Evolutionary conservation across 108 stramenopile genomes (phyloP).

Genomic region (Pelagomonas calceolata): DNA sequence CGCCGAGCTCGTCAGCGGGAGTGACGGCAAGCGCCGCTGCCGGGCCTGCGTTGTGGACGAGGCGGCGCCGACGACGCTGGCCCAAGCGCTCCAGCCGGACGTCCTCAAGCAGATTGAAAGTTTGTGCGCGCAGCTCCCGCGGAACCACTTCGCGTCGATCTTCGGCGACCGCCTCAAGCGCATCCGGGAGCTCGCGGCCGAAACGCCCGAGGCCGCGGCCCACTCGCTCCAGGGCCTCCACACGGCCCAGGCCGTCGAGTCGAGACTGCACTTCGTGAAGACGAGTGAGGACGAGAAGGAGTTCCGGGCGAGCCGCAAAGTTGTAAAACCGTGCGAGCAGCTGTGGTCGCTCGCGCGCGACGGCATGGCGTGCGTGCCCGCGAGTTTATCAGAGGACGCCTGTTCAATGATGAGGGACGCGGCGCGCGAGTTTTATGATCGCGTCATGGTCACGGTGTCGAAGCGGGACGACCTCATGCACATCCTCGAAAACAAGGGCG

Average conservation of each 20-base stretch:
- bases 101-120: neutral
- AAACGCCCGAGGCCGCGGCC: too few relatives aligned
- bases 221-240: neutral
- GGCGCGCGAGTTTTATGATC: neutral
- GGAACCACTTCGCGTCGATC: neutral
- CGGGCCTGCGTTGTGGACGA: neutral
- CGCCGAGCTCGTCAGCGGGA: neutral
- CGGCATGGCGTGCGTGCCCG: too few relatives aligned
- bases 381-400: too few relatives aligned
- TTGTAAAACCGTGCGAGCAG: too few relatives aligned
- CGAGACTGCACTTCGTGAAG: neutral
- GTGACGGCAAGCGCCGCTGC: neutral
- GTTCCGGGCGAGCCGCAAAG: too few relatives aligned
- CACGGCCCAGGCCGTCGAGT: neutral
- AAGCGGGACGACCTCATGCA: neutral
- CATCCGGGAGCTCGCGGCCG: neutral
- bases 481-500: neutral
- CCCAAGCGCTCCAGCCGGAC: neutral
- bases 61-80: neutral
- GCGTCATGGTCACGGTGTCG: neutral
- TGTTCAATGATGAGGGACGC: too few relatives aligned
- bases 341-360: too few relatives aligned
- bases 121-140: neutral
- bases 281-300: too few relatives aligned
- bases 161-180: neutral